Percentiles rank a stretch among this genome's conserved stretches.
Evolutionary conservation across 106 monocot species (phyloP).

Genomic region (Dendrobium huoshanense): DNA sequence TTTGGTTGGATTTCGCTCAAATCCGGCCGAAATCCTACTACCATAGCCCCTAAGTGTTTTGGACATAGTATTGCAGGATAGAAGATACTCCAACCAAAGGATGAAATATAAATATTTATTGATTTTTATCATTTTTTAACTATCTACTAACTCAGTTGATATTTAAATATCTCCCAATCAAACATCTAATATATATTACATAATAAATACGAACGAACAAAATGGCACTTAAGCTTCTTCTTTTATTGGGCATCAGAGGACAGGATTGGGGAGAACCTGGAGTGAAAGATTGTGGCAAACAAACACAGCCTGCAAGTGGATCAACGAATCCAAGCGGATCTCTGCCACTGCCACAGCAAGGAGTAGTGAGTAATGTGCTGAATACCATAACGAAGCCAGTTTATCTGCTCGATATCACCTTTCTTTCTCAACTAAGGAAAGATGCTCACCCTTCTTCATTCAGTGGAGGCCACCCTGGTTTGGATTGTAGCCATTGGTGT

Average conservation of each 20-base stretch:
- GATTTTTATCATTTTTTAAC: too few species aligned
- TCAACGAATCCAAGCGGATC: conserved; percentile 57
- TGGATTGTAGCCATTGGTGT: conserved; percentile 99
- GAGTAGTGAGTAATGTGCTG: conserved; percentile 49
- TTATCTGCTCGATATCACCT: conserved; percentile 68
- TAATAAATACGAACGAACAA: neutral
- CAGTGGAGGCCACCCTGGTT: conserved; percentile 62
- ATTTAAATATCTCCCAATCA: too few species aligned
- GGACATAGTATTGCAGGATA: neutral
- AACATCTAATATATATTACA: too few species aligned
- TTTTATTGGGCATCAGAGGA: conserved; percentile 17
- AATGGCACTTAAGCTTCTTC: neutral
- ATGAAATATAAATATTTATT: too few species aligned
- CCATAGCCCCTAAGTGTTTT: neutral
- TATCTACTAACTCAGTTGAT: too few species aligned
- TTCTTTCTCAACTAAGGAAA: conserved; percentile 82
- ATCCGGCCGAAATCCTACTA: too few species aligned
- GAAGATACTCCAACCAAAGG: too few species aligned
- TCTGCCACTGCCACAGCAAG: conserved; percentile 30
- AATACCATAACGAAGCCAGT: conserved; percentile 52
- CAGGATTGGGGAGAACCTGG: conserved; percentile 62
- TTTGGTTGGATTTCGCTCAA: too few species aligned
- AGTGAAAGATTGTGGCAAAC: conserved; percentile 39
- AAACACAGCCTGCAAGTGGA: conserved; percentile 34
- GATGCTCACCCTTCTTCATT: conserved; percentile 81